These are phyloP conservation scores for Trichoderma asperelloides DNA, from an alignment of 495 filamentous ascomycete species.

Conservation along the genomic window DNA sequence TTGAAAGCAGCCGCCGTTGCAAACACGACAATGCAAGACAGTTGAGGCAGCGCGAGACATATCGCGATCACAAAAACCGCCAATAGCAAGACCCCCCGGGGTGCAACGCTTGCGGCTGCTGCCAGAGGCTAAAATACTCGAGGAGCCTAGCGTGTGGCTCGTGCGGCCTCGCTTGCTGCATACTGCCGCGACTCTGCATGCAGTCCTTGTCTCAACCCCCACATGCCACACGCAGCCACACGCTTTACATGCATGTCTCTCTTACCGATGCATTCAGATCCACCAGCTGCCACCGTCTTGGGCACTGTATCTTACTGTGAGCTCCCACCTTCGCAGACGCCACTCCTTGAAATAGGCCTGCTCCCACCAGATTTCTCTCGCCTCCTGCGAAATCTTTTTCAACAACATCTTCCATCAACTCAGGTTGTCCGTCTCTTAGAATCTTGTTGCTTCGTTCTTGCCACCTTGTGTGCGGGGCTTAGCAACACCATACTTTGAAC, in stretches of 20 bases:
- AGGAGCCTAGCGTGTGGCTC: neutral
- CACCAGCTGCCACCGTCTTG: neutral
- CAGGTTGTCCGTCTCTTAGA: neutral
- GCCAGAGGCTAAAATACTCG: neutral
- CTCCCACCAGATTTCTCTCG: neutral
- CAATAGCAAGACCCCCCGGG: neutral
- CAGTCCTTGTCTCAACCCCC: neutral
- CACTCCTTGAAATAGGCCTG: neutral
- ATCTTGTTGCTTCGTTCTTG: neutral
- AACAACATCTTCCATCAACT: neutral
- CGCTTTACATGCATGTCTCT: neutral
- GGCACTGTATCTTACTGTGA: neutral
- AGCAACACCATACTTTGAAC: neutral
- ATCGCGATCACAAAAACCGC: neutral
- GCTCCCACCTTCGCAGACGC: neutral
- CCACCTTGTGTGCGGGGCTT: neutral
- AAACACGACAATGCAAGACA: no score
- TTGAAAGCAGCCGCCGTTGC: no score
- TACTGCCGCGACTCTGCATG: neutral
- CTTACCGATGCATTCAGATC: neutral
- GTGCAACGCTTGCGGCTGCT: conserved; percentile 5
- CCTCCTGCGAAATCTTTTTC: neutral
- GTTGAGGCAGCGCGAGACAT: no score
- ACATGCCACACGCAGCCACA: neutral
- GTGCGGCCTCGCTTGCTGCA: neutral